Evolutionary conservation across 345 rosid genomes (phyloP).

Genomic region (Eutrema heterophyllum): DNA sequence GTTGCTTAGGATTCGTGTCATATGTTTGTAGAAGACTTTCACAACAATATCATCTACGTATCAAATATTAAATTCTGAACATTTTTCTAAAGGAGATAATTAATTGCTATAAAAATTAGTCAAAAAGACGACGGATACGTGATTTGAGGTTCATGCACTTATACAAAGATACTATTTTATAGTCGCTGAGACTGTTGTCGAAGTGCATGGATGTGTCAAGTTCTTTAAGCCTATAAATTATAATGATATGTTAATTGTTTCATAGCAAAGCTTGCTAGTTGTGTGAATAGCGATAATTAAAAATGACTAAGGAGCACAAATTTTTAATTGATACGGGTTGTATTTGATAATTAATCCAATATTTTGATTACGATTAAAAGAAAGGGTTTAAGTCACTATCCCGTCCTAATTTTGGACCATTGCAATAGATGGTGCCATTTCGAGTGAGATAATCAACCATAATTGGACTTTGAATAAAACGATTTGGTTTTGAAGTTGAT

Average conservation of each 20-base stretch:
- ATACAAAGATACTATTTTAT: conserved; percentile 8
- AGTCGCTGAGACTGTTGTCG: conserved; percentile 13
- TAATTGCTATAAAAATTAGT: neutral
- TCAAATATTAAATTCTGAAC: neutral
- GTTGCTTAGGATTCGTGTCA: neutral
- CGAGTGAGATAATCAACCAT: neutral
- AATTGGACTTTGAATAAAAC: neutral
- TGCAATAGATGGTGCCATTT: neutral
- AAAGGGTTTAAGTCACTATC: neutral
- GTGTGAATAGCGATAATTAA: neutral
- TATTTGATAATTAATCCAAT: neutral
- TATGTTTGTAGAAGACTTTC: neutral
- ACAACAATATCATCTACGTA: neutral
- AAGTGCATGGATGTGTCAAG: neutral
- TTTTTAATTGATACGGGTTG: neutral
- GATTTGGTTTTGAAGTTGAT: neutral
- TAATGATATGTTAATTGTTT: neutral
- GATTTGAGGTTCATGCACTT: conserved; percentile 27
- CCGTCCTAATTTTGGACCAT: neutral
- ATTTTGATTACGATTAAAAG: neutral
- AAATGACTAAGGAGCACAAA: neutral
- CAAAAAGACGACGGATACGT: conserved; percentile 19
- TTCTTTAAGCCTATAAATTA: neutral
- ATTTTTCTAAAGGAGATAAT: neutral
- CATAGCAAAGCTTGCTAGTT: neutral